Percentiles rank a stretch among this genome's conserved stretches.
Conservation (phyloP, 2,329 filamentous ascomycete species). For the Trichothecium roseum region DNA sequence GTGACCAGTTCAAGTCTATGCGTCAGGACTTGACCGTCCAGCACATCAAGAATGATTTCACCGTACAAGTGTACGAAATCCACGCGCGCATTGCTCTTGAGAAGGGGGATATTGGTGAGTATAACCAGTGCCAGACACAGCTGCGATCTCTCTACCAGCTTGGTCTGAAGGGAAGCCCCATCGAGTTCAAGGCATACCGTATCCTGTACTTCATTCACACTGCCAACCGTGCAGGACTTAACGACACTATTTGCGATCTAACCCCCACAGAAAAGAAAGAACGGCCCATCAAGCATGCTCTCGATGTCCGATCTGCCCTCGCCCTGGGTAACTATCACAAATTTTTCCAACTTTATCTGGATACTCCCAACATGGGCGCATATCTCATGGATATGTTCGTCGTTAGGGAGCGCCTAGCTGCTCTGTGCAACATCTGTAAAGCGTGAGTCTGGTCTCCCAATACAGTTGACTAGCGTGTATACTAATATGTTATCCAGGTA, state of each 20-base stretch:
- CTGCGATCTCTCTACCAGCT: constrained; percentile 82
- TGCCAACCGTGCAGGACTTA: constrained; percentile 94
- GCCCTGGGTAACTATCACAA: constrained; percentile 94
- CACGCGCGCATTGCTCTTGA: constrained; percentile 96
- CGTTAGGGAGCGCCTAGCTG: constrained; percentile 80
- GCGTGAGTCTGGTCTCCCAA: constrained; percentile 56
- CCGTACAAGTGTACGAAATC: constrained; percentile 91
- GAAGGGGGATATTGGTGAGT: constrained; percentile 99
- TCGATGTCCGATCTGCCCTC: constrained; percentile 82
- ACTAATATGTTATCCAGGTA: constrained; percentile 59
- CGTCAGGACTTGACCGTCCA: constrained; percentile 97
- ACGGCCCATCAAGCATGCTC: constrained; percentile 75
- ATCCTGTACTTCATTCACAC: constrained; percentile 99
- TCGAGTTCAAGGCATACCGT: constrained; percentile 98
- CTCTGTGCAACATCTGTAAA: constrained; percentile 87
- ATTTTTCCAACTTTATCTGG: constrained; percentile 93
- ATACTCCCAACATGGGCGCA: constrained; percentile 92
- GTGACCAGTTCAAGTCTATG: constrained; percentile 98
- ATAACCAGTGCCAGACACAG: constrained; percentile 99
- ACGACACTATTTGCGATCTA: constrained; percentile 98
- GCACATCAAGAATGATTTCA: constrained; percentile 93
- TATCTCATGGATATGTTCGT: constrained; percentile 99
- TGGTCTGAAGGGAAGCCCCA: constrained; percentile 77
- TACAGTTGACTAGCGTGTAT: background rate
- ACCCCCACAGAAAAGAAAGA: constrained; percentile 91